Base-by-base conservation (phyloP, 441 rosid species). In the Gossypium schwendimanii region DNA sequence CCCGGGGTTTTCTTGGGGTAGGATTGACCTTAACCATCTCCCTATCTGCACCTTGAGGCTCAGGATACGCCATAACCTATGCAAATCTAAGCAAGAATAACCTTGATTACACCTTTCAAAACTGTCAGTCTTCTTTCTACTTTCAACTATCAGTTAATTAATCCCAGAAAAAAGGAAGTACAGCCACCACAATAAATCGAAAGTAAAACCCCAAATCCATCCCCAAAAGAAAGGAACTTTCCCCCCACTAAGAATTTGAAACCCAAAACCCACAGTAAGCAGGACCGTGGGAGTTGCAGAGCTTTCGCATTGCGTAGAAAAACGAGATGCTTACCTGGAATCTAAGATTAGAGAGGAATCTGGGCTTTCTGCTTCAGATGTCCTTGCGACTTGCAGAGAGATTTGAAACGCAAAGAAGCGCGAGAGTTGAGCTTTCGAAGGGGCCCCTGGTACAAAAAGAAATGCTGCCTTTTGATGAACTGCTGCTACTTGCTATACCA, bases 1-100 rank as follows among this genome's bases (percentile, higher is more conserved):
- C 85, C 61, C 88, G 85, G 0, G 89, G 90, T 68, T 83, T 89
- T 79, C 88, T 81, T 2, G 82, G 74, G 72, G 70, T 3, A 14
- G 76, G 77, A 12, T 75, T 82, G 17, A 71, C 80, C 60, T 66
- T 70, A 62, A 73, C 69, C 49, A 54, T 70, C 58, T 72, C 75
- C 65, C 78, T 72, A 36, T n/a, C 68, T 1, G 28, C 50, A n/a
- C 5, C 41, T 58, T 18, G 31, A 53, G 70, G 70, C 20, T 63
- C 76, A 36, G 41, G 53, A 15, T 50, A 39, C 53, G 75, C 70
- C 75, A 73, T 73, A 73, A 63, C 61, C 75, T 62, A 49, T 21
- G 14, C 17, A 63, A 36, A 55, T 11, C 44, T 45, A 28, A 12
- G 36, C 33, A 17, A 69, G 28, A 69, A 21, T 33, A 33, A 18